phyloP scores from a whole-genome alignment of 148 eudicot species.

The Gaultheria prostrata region DNA sequence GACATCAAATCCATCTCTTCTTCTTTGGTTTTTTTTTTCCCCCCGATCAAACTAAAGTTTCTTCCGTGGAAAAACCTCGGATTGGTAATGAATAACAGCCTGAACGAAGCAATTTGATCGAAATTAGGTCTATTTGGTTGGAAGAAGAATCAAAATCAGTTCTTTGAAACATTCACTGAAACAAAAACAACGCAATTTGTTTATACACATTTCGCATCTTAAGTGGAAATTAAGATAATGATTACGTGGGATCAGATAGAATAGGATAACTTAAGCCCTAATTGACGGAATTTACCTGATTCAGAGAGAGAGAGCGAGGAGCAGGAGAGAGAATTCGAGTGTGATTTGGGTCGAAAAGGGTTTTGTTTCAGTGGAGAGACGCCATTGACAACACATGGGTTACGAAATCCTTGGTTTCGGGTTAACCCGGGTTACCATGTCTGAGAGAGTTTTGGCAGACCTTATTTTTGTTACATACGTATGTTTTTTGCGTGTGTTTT shows the following conservation, averaged over 20 bases:
- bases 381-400: background rate
- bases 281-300: background rate
- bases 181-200: background rate
- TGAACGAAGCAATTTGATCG: background rate
- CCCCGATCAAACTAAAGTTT: background rate
- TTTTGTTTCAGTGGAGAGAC: background rate
- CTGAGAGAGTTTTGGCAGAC: too few species aligned
- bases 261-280: background rate
- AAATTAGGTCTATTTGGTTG: background rate
- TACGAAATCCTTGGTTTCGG: background rate
- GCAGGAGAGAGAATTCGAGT: background rate
- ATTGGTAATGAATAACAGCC: background rate
- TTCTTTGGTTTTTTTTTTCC: too few species aligned
- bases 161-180: background rate
- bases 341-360: background rate
- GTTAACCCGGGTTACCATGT: background rate
- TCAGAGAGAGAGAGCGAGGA: background rate
- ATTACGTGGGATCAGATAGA: background rate
- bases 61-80: background rate
- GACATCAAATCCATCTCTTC: constrained; percentile 30
- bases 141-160: too few species aligned
- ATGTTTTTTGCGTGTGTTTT: too few species aligned
- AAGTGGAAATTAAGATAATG: background rate
- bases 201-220: background rate
- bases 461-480: too few species aligned